A percentile compares a stretch with the other conserved stretches of the same genome.
These are phyloP conservation scores for Pittosporum tobira DNA, from an alignment of 129 eudicot species.

Conservation along the genomic window DNA sequence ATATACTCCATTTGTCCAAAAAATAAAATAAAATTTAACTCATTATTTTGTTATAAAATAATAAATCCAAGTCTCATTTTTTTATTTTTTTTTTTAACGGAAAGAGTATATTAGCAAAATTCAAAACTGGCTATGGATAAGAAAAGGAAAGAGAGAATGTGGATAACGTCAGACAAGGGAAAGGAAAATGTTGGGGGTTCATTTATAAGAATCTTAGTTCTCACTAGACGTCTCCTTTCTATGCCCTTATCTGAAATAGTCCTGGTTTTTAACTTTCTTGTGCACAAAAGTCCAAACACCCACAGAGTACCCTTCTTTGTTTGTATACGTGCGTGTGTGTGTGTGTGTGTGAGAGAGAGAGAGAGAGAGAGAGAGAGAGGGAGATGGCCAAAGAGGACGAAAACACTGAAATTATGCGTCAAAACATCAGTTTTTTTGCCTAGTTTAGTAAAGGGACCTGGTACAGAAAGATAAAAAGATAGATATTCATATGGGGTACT, in stretches of 20 bases:
- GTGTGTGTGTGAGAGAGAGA: slow-evolving; percentile 7
- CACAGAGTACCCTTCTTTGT: slow-evolving; percentile 11
- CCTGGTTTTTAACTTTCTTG: slow-evolving; percentile 24
- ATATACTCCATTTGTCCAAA: too few relatives aligned
- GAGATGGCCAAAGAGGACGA: not conserved
- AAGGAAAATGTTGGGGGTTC: slow-evolving; percentile 4
- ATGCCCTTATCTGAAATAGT: slow-evolving; percentile 29
- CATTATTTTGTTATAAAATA: too few relatives aligned
- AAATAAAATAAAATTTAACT: too few relatives aligned
- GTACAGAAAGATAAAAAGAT: too few relatives aligned
- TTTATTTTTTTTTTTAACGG: too few relatives aligned
- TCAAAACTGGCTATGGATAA: too few relatives aligned
- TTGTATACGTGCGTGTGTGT: slow-evolving; percentile 8
- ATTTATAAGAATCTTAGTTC: slow-evolving; percentile 29
- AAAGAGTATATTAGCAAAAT: too few relatives aligned
- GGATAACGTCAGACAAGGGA: slow-evolving; percentile 16
- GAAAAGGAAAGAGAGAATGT: slow-evolving; percentile 16
- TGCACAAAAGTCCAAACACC: slow-evolving; percentile 26
- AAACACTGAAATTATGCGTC: slow-evolving; percentile 1
- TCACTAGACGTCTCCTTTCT: too few relatives aligned
- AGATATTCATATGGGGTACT: too few relatives aligned
- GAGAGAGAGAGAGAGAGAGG: slow-evolving; percentile 8
- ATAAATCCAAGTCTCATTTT: too few relatives aligned
- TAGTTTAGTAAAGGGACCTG: slow-evolving; percentile 18
- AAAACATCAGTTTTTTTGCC: slow-evolving; percentile 19